Evolutionary conservation across 176 grass and related monocot species (phyloP).

Genomic region (Poa annua): DNA sequence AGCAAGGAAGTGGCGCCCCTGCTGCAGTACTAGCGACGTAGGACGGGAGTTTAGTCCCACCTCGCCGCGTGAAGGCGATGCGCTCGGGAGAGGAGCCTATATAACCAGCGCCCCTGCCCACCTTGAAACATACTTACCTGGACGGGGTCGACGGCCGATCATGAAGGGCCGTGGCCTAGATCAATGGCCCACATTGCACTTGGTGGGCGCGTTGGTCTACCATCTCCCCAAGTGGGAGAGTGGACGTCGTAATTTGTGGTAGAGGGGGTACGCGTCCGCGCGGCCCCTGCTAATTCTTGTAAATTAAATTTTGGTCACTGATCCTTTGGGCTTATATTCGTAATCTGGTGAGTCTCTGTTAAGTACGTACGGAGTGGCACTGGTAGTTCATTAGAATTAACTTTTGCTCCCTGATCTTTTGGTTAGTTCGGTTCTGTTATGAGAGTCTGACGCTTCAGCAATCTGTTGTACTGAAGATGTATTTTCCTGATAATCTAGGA

Average conservation of each 20-base stretch:
- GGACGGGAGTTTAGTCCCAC: constrained; percentile 2
- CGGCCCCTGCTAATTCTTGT: not conserved
- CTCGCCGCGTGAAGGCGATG: not conserved
- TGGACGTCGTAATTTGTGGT: constrained; percentile 59
- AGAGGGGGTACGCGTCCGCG: constrained; percentile 54
- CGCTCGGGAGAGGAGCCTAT: not conserved
- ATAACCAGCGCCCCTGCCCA: constrained; percentile 1
- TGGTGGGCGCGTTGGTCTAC: constrained; percentile 40
- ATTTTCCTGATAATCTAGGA: not conserved
- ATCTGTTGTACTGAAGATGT: not conserved
- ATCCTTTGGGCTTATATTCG: too few species aligned
- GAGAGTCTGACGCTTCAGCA: too few species aligned
- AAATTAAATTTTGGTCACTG: not conserved
- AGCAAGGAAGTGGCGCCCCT: not conserved
- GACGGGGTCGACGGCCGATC: constrained; percentile 41
- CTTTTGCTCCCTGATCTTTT: too few species aligned
- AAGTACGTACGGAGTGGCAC: too few species aligned
- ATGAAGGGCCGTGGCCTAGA: constrained; percentile 39
- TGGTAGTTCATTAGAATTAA: too few species aligned
- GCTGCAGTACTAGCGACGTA: too few species aligned
- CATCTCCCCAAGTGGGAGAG: constrained; percentile 56
- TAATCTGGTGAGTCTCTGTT: too few species aligned
- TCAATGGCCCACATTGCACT: constrained; percentile 48
- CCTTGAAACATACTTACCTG: constrained; percentile 41
- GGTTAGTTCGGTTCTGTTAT: too few species aligned